Percentiles rank a stretch among this genome's conserved stretches.
These are phyloP conservation scores for Podospora pseudoanserina DNA, from an alignment of 495 filamentous ascomycete species.

Conservation along the genomic window DNA sequence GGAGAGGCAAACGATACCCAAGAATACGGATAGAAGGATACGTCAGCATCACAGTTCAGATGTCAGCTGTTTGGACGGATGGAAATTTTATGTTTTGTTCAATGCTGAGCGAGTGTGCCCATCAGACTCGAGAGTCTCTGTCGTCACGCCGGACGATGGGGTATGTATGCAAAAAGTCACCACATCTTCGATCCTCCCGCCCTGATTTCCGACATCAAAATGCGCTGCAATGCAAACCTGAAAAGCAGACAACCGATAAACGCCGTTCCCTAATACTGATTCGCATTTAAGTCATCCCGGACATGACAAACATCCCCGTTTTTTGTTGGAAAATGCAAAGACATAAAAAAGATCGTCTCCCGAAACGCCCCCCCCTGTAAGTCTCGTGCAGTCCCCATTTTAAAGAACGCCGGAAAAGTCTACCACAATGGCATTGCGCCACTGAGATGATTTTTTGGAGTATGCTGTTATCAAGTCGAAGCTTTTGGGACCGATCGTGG, in stretches of 20 bases:
- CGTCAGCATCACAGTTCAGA: neutral
- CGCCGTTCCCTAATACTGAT: neutral
- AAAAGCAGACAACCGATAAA: neutral
- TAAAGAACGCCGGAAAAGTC: neutral
- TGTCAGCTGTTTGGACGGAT: neutral
- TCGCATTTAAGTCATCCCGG: neutral
- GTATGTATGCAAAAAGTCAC: neutral
- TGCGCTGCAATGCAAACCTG: neutral
- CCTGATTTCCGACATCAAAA: neutral
- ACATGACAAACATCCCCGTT: neutral
- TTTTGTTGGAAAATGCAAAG: neutral
- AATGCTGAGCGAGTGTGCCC: neutral
- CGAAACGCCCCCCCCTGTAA: neutral
- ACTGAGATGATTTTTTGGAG: neutral
- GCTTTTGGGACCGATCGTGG: no score
- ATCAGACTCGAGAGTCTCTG: neutral
- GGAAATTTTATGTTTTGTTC: neutral
- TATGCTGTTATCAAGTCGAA: neutral
- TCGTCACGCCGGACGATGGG: neutral
- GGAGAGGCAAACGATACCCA: neutral
- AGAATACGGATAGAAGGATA: neutral
- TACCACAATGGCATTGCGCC: neutral
- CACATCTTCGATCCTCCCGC: neutral
- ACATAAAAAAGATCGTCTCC: neutral
- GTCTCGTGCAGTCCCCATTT: neutral